Evolutionary conservation across 2,329 filamentous ascomycete genomes (phyloP).

Genomic region (Nothophaeocryptopus gaeumannii): DNA sequence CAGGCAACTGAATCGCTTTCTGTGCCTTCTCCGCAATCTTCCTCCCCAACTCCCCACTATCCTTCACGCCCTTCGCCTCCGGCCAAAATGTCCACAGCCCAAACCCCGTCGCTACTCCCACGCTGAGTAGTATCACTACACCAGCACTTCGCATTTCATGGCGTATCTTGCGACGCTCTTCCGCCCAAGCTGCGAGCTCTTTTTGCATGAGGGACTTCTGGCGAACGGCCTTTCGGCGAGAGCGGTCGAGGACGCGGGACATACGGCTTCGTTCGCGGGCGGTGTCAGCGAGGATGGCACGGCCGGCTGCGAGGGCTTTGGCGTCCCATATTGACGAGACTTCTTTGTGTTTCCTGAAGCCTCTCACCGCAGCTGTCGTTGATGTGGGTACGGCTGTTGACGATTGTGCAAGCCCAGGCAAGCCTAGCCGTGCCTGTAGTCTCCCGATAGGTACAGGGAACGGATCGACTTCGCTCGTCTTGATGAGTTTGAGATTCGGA

Average conservation of each 20-base stretch:
- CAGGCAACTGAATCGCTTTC: conserved; percentile 17
- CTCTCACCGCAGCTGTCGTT: background rate
- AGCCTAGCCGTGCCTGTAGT: background rate
- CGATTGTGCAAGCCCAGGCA: background rate
- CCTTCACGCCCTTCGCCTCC: conserved; percentile 8
- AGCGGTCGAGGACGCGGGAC: conserved; percentile 12
- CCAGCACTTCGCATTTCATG: conserved; percentile 24
- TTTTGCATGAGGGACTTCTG: conserved; percentile 1
- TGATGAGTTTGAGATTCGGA: conserved; percentile 32
- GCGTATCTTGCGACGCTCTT: conserved; percentile 18
- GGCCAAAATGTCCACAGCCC: conserved; percentile 30
- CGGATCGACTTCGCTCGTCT: conserved; percentile 31
- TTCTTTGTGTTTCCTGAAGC: background rate
- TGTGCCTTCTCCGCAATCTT: conserved; percentile 23
- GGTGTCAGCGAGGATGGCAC: conserved; percentile 23
- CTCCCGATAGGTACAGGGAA: conserved; percentile 16
- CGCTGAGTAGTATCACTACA: conserved; percentile 17
- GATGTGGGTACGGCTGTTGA: background rate
- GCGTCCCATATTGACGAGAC: conserved; percentile 14
- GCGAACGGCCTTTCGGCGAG: conserved; percentile 12
- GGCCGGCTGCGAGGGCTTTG: conserved; percentile 21
- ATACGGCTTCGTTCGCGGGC: conserved; percentile 12
- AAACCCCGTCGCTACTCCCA: conserved; percentile 24
- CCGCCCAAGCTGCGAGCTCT: conserved; percentile 14
- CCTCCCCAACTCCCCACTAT: conserved; percentile 24